Base-by-base conservation (phyloP, 352 stramenopile genomes). In the Phytophthora chlamydospora region DNA sequence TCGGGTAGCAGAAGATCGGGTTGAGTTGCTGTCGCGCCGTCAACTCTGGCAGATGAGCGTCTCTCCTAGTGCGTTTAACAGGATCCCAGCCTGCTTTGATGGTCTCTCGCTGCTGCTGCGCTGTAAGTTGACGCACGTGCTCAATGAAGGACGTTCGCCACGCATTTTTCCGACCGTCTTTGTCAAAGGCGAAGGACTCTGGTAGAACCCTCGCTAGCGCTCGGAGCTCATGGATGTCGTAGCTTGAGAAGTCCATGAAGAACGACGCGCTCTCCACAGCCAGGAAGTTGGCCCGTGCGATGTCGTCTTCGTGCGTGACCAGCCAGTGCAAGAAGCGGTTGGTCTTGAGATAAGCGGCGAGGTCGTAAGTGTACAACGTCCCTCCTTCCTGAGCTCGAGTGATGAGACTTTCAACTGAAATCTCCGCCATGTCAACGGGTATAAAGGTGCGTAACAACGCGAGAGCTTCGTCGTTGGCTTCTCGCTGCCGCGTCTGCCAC, bases 321-420 rank as follows among this genome's bases (percentile, higher is more conserved):
- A 94, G 48, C 83, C 85, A 94, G 27, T 92, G 85, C 32, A 94
- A 62, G 17, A 92, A 73, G 8, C 75, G 73, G 50, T 94, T 92
- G 43, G 85, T 77, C 64, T 94, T 94, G 60, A 94, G 61, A 66
- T 94, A 94, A 6, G 73, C 54, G 34, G 79, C 83, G 29, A 94
- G 61, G 33, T 94, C 85, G 53, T 87, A 85, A 14, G 85, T 89
- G 66, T 77, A 89, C n/a, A 93, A 69, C 16, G 85, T 73, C 3
- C 80, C 39, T 24, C 58, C 58, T 12, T 49, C 49, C 2, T 54
- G 55, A 8, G 82, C 79, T 33, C 64, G 62, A 24, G 74, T 73
- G n/a, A 91, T 73, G 1, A 91, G 60, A 3, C 31, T 12, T 9
- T 93, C 82, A 2, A 90, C 58, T 2, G 62, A 87, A 29, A 93